A percentile compares a stretch with the other conserved stretches of the same genome.
Evolutionary conservation across 495 filamentous ascomycete species (phyloP).

Genomic region (Articulospora tetracladia): DNA sequence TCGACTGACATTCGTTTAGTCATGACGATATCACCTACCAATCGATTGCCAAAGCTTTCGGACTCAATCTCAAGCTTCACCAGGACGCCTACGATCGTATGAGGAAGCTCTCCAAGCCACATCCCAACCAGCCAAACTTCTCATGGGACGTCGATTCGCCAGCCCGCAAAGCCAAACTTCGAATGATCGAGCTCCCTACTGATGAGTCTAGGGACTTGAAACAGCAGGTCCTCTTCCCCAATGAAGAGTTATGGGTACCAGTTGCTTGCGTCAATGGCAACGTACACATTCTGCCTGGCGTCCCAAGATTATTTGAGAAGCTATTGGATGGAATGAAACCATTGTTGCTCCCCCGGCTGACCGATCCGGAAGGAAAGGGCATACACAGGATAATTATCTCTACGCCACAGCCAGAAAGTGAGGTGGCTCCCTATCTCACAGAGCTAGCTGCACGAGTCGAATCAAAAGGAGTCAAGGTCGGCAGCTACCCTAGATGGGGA

Average conservation of each 20-base stretch:
- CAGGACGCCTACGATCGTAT: slow-evolving; percentile 71
- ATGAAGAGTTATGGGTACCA: slow-evolving; percentile 87
- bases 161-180: slow-evolving; percentile 69
- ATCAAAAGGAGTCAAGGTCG: slow-evolving; percentile 81
- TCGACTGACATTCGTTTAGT: slow-evolving; percentile 37
- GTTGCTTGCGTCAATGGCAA: slow-evolving; percentile 86
- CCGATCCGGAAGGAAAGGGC: slow-evolving; percentile 75
- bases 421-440: slow-evolving; percentile 76
- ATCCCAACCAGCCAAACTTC: slow-evolving; percentile 70
- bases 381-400: slow-evolving; percentile 74
- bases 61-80: slow-evolving; percentile 71
- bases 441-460: slow-evolving; percentile 68
- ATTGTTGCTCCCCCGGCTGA: slow-evolving; percentile 59
- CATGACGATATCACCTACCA: slow-evolving; percentile 98
- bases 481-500: slow-evolving; percentile 91
- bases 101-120: slow-evolving; percentile 72
- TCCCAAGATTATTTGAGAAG: slow-evolving; percentile 77
- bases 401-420: slow-evolving; percentile 83
- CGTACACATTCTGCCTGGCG: slow-evolving; percentile 87
- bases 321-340: slow-evolving; percentile 76
- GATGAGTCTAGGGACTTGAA: slow-evolving; percentile 56
- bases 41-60: slow-evolving; percentile 88
- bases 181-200: slow-evolving; percentile 85
- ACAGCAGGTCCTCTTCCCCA: slow-evolving; percentile 70
- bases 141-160: slow-evolving; percentile 82